Conservation (phyloP, 108 stramenopile species). For the Cyclotella distinguenda region DNA sequence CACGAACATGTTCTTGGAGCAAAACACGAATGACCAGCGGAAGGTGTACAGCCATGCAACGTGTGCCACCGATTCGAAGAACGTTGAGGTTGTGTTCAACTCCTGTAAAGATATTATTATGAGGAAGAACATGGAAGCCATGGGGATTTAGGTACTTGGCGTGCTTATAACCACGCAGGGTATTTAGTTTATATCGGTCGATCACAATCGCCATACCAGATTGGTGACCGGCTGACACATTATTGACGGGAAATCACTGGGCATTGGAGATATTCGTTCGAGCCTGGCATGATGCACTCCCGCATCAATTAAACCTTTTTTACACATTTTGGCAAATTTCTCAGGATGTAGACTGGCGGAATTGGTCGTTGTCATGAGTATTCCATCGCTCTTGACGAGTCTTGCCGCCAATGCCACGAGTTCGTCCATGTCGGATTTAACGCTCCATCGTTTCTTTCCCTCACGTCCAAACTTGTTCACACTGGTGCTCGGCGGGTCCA, state of each 20-base stretch:
- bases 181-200: background rate
- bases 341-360: conserved; percentile 59
- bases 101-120: conserved; percentile 80
- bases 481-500: conserved; percentile 84
- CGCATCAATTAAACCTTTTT: conserved; percentile 64
- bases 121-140: conserved; percentile 55
- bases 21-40: conserved; percentile 43
- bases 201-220: conserved; percentile 44
- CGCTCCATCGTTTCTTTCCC: conserved; percentile 83
- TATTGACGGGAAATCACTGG: conserved; percentile 71
- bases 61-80: conserved; percentile 69
- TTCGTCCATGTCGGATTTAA: conserved; percentile 72
- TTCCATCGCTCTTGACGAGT: conserved; percentile 71
- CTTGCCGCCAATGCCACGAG: conserved; percentile 75
- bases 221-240: conserved; percentile 76
- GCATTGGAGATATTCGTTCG: conserved; percentile 82
- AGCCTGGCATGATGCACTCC: conserved; percentile 57
- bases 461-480: conserved; percentile 51
- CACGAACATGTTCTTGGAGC: conserved; percentile 58
- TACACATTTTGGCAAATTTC: conserved; percentile 69
- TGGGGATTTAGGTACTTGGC: conserved; percentile 38
- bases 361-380: conserved; percentile 79
- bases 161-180: background rate
- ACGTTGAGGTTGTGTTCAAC: conserved; percentile 76
- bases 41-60: conserved; percentile 71